Evolutionary conservation across 352 stramenopile species (phyloP), one percentile per base, ranked within the genome.

Genomic region (Phytophthora brassicae): DNA sequence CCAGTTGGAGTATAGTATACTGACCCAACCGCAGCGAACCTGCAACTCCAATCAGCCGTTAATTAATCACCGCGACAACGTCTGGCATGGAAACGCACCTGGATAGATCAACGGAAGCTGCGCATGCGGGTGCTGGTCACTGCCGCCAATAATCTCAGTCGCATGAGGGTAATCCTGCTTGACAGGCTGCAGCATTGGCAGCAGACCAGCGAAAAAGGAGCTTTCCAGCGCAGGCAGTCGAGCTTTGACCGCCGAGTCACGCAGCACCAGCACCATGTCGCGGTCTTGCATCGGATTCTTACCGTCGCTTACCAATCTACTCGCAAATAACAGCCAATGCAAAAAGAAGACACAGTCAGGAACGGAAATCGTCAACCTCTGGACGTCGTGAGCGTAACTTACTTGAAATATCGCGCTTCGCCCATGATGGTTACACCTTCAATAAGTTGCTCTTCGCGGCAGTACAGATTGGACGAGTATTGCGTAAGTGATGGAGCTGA

Each of bases 391-490:
- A 26, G n/a, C 24, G 24, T 64, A 89, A 24, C 24, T 14, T 65
- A 89, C 77, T 77, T 80, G 59, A 89, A 79, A 62, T 88, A 92
- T 51, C 70, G 63, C 24, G 73, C 58, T 66, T 86, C 76, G 20
- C 76, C 76, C 70, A 84, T 82, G 31, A 81, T 39, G 24, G 45
- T 68, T 23, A 85, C 72, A 14, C 74, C 72, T 6, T 70, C 56
- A 14, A 66, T 36, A 0, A 90, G 46, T n/a, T 64, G 60, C 31
- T 84, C 77, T n/a, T 74, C 74, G 43, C 65, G 70, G 28, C 55
- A 69, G 41, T 81, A 88, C 19, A 89, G 77, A 58, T 95, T 95
- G 22, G 76, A 72, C 4, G 86, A 95, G 68, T 94, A 93, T 48
- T 92, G 86, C 35, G 86, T 94, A 23, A 95, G 61, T 38, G 79